These are phyloP conservation scores for Didymellaceae sp. DNA, from an alignment of 2,329 filamentous ascomycete species.

Conservation along the genomic window DNA sequence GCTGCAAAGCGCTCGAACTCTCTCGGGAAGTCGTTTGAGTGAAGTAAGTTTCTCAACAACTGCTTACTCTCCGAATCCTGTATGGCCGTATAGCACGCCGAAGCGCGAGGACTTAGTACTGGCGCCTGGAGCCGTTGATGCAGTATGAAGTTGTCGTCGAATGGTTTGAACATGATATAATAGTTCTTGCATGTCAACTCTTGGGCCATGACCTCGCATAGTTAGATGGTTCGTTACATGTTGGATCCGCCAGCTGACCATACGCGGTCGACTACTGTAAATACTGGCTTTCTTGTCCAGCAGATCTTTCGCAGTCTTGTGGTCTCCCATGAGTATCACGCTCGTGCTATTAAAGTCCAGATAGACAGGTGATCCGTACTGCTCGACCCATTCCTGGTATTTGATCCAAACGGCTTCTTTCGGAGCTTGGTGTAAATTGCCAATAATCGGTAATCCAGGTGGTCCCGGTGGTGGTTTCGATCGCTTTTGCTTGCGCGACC, in stretches of 20 bases:
- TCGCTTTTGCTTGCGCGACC: neutral
- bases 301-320: constrained; percentile 57
- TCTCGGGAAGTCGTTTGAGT: constrained; percentile 34
- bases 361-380: constrained; percentile 45
- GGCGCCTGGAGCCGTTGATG: constrained; percentile 51
- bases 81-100: constrained; percentile 44
- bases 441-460: constrained; percentile 38
- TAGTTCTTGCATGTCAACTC: constrained; percentile 54
- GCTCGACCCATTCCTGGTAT: constrained; percentile 42
- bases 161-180: constrained; percentile 49
- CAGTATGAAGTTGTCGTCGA: constrained; percentile 45
- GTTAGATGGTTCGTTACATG: neutral
- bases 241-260: constrained; percentile 42
- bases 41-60: constrained; percentile 50
- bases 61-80: constrained; percentile 55
- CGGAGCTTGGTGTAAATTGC: constrained; percentile 43
- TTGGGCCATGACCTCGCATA: constrained; percentile 50
- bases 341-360: constrained; percentile 40
- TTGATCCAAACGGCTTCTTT: constrained; percentile 30
- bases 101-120: constrained; percentile 36
- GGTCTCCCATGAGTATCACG: constrained; percentile 55
- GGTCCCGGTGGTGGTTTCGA: constrained; percentile 36
- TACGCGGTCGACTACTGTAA: constrained; percentile 54
- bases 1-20: constrained; percentile 48
- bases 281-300: constrained; percentile 59